Evolutionary conservation across 306 rosid species (phyloP).

Genomic region (Echinosophora koreensis): DNA sequence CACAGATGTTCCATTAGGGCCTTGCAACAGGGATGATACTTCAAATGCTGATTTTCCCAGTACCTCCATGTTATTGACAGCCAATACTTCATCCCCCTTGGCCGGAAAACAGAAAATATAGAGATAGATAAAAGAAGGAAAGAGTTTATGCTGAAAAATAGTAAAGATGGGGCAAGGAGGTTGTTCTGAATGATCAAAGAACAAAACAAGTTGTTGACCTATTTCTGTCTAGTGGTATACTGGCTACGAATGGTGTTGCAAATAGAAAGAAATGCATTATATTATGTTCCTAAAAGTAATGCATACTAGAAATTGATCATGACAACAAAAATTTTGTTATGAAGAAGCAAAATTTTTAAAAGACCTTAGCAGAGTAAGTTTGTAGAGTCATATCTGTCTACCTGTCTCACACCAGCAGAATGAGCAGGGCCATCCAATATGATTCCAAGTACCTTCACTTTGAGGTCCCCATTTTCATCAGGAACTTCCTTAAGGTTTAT

Average conservation of each 20-base stretch:
- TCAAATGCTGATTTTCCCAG: slow-evolving; percentile 91
- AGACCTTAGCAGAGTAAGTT: slow-evolving; percentile 3
- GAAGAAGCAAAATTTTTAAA: background rate
- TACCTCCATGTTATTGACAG: slow-evolving; percentile 82
- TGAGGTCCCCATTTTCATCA: slow-evolving; percentile 71
- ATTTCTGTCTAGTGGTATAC: slow-evolving; percentile 25
- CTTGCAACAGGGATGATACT: slow-evolving; percentile 86
- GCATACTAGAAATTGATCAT: slow-evolving; percentile 16
- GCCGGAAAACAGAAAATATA: slow-evolving; percentile 31
- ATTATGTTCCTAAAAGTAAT: slow-evolving; percentile 18
- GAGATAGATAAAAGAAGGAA: background rate
- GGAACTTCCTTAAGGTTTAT: slow-evolving; percentile 93
- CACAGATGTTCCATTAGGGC: slow-evolving; percentile 90
- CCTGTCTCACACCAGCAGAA: slow-evolving; percentile 95
- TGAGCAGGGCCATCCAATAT: slow-evolving; percentile 93
- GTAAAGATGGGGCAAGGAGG: background rate
- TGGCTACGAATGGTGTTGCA: slow-evolving; percentile 15
- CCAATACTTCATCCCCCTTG: slow-evolving; percentile 93
- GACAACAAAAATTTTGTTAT: background rate
- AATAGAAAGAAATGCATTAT: slow-evolving; percentile 9
- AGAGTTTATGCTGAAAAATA: slow-evolving; percentile 2
- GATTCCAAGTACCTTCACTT: slow-evolving; percentile 78
- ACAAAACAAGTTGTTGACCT: background rate
- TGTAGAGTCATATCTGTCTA: slow-evolving; percentile 44
- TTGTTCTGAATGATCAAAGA: slow-evolving; percentile 19